Conservation (phyloP, 2,329 filamentous ascomycete species). For the Coniosporium tulheliwenetii region DNA sequence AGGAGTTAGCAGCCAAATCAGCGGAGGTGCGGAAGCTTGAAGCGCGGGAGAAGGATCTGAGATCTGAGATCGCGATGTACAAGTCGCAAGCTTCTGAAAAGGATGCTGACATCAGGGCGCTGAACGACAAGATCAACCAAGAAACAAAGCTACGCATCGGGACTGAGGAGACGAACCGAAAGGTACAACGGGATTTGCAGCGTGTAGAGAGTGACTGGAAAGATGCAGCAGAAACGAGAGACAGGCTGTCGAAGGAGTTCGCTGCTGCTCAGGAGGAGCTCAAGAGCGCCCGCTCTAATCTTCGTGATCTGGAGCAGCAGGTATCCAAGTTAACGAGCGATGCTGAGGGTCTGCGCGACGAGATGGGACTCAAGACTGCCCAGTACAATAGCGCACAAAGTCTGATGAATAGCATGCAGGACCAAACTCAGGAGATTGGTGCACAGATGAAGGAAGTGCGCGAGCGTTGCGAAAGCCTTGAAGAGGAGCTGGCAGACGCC, state of each 20-base stretch:
- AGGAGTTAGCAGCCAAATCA: conserved; percentile 51
- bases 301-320: conserved; percentile 64
- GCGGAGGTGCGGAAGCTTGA: conserved; percentile 62
- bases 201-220: conserved; percentile 65
- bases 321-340: conserved; percentile 53
- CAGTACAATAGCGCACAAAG: conserved; percentile 78
- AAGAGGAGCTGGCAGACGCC: conserved; percentile 82
- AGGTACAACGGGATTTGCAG: conserved; percentile 61
- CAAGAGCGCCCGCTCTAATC: conserved; percentile 33
- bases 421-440: conserved; percentile 75
- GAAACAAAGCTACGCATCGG: conserved; percentile 57
- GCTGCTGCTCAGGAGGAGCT: conserved; percentile 58
- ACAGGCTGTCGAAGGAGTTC: conserved; percentile 57
- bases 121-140: conserved; percentile 64
- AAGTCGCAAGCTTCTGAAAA: conserved; percentile 58
- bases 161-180: conserved; percentile 64
- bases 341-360: conserved; percentile 53
- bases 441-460: conserved; percentile 85
- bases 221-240: conserved; percentile 56
- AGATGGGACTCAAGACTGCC: conserved; percentile 67
- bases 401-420: conserved; percentile 79
- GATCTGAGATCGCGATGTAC: conserved; percentile 53
- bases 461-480: conserved; percentile 66
- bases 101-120: conserved; percentile 58
- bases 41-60: conserved; percentile 66